Conservation (phyloP, 192 early-diverging fungal species). For the Coemansia sp. region DNA sequence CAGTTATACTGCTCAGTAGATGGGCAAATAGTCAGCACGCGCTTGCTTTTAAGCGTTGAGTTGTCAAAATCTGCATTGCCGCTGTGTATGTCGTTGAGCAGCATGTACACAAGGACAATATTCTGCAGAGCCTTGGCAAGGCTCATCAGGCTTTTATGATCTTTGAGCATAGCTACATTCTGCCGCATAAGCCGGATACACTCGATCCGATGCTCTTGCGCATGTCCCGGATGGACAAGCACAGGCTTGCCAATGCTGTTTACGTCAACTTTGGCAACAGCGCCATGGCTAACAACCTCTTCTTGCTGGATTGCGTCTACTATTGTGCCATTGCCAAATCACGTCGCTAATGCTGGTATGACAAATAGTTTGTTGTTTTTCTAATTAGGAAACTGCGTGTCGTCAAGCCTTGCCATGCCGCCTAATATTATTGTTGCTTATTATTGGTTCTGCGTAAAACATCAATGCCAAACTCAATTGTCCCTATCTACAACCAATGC, state of each 20-base stretch:
- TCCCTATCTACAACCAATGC: too few relatives aligned
- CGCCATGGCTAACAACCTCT: too few relatives aligned
- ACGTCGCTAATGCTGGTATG: too few relatives aligned
- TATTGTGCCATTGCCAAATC: too few relatives aligned
- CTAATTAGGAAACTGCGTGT: too few relatives aligned
- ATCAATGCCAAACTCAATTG: too few relatives aligned
- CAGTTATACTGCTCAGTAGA: constrained; percentile 70
- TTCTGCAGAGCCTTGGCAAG: constrained; percentile 82
- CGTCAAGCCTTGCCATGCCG: too few relatives aligned
- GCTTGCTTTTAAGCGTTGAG: constrained; percentile 50
- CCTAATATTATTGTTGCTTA: too few relatives aligned
- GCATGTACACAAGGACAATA: constrained; percentile 68
- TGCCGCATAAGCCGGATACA: constrained; percentile 82
- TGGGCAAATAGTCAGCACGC: constrained; percentile 74
- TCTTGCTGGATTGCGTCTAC: too few relatives aligned
- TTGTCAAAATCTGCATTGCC: constrained; percentile 56
- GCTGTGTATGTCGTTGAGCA: constrained; percentile 59
- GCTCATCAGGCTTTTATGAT: constrained; percentile 83
- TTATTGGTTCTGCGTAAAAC: too few relatives aligned
- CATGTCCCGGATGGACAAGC: constrained; percentile 67
- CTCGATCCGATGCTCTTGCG: too few relatives aligned
- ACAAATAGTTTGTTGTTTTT: too few relatives aligned
- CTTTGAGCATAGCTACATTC: constrained; percentile 68
- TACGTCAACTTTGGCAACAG: neutral
- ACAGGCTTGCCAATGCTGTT: constrained; percentile 18